Conservation (phyloP, 2,329 filamentous ascomycete genomes). For the Huntiella decipiens region DNA sequence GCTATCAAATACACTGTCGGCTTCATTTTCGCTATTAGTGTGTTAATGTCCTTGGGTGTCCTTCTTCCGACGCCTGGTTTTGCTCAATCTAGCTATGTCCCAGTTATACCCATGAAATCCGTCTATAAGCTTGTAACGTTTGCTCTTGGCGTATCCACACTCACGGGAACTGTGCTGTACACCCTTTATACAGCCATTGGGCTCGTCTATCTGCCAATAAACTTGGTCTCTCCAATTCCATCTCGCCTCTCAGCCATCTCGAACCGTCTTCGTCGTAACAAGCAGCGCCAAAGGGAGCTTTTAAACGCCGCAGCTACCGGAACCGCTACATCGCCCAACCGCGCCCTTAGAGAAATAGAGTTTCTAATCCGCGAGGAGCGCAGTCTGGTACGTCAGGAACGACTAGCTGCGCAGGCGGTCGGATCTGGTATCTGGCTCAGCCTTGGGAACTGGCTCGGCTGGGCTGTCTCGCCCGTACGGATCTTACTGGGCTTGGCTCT, state of each 20-base stretch:
- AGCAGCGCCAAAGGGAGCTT: slow-evolving; percentile 79
- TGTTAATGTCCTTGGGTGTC: slow-evolving; percentile 82
- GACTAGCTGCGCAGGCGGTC: slow-evolving; percentile 39
- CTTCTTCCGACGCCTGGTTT: slow-evolving; percentile 64
- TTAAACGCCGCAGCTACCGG: slow-evolving; percentile 44
- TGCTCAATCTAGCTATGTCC: slow-evolving; percentile 6
- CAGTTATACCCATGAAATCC: slow-evolving; percentile 59
- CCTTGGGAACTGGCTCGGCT: too few species aligned
- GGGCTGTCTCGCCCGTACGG: too few species aligned
- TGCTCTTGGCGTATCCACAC: not conserved
- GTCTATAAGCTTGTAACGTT: not conserved
- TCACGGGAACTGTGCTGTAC: slow-evolving; percentile 58
- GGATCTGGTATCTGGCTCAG: too few species aligned
- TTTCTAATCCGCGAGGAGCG: slow-evolving; percentile 75
- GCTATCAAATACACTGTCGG: slow-evolving; percentile 79
- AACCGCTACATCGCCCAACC: slow-evolving; percentile 56
- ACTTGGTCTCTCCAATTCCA: slow-evolving; percentile 48
- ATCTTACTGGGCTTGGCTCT: too few species aligned
- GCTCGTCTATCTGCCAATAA: slow-evolving; percentile 71
- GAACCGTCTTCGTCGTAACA: slow-evolving; percentile 67
- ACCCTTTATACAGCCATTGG: slow-evolving; percentile 76
- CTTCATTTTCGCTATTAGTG: slow-evolving; percentile 61
- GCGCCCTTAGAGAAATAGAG: slow-evolving; percentile 79
- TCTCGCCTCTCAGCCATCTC: slow-evolving; percentile 59
- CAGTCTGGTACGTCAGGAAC: slow-evolving; percentile 73